Evolutionary conservation across 1,284 basidiomycete species (phyloP).

Genomic region (Tilletia horrida): DNA sequence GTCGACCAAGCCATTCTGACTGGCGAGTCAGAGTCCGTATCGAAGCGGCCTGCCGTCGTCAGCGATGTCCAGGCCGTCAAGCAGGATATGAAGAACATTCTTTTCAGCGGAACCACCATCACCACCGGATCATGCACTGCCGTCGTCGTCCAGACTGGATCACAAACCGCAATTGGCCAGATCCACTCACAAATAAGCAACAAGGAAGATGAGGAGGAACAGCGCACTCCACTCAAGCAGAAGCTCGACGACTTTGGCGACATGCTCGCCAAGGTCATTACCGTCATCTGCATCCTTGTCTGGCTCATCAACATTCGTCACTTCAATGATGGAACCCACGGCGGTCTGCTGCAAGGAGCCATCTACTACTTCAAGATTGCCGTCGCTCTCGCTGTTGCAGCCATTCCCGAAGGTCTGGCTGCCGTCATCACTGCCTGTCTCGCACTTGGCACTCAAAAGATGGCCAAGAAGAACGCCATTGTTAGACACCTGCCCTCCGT

Average conservation of each 20-base stretch:
- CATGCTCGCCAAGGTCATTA: slow-evolving; percentile 51
- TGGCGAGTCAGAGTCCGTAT: slow-evolving; percentile 50
- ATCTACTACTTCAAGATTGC: slow-evolving; percentile 56
- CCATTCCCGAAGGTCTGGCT: slow-evolving; percentile 53
- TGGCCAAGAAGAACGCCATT: slow-evolving; percentile 54
- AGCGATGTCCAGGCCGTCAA: slow-evolving; percentile 45
- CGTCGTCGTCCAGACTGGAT: slow-evolving; percentile 46
- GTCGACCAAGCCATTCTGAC: slow-evolving; percentile 54
- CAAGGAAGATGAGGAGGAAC: slow-evolving; percentile 32
- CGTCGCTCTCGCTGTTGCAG: slow-evolving; percentile 54
- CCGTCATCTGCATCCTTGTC: slow-evolving; percentile 53
- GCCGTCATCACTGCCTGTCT: slow-evolving; percentile 54
- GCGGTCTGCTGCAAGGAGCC: slow-evolving; percentile 50
- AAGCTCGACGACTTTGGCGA: slow-evolving; percentile 55
- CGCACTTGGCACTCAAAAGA: slow-evolving; percentile 53
- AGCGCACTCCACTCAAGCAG: slow-evolving; percentile 52
- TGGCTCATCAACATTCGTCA: slow-evolving; percentile 54
- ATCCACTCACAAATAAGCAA: slow-evolving; percentile 50
- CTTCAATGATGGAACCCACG: slow-evolving; percentile 52
- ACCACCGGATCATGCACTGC: slow-evolving; percentile 47
- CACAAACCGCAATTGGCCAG: slow-evolving; percentile 50
- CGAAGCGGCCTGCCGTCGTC: slow-evolving; percentile 44
- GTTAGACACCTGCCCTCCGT: slow-evolving; percentile 52
- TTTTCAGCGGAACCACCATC: slow-evolving; percentile 52
- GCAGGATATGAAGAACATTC: slow-evolving; percentile 54